A percentile compares a stretch with the other conserved stretches of the same genome.
These are phyloP conservation scores for Podospora australis DNA, from an alignment of 495 filamentous ascomycete species.

Conservation along the genomic window DNA sequence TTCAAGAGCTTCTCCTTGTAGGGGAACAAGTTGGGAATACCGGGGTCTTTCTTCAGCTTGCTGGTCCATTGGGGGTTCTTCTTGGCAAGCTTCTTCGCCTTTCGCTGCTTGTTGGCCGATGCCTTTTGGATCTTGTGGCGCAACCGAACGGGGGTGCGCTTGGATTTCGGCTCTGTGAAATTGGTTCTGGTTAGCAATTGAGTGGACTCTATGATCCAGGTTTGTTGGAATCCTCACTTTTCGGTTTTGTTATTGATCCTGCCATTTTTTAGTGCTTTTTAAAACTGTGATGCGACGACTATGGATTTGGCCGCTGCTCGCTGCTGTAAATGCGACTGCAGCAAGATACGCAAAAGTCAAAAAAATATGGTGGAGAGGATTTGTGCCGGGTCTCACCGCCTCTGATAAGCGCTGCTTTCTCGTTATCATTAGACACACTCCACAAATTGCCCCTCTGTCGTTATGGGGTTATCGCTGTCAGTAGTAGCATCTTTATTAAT, in stretches of 20 bases:
- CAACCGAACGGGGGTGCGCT: conserved; percentile 79
- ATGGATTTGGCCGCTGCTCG: conserved; percentile 3
- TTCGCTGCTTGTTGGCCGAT: conserved; percentile 81
- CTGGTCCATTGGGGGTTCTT: conserved; percentile 95
- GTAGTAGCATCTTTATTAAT: too few species aligned
- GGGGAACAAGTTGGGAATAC: conserved; percentile 94
- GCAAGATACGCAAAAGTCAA: conserved; percentile 1
- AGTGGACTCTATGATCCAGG: background rate
- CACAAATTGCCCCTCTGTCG: conserved; percentile 11
- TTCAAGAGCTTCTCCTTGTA: conserved; percentile 93
- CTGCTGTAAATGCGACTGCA: background rate
- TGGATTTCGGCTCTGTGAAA: conserved; percentile 80
- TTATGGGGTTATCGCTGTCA: background rate
- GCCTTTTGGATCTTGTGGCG: conserved; percentile 96
- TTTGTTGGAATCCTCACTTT: conserved; percentile 36
- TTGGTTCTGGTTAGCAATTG: background rate
- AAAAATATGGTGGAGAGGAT: conserved; percentile 27
- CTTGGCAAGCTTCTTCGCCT: conserved; percentile 80
- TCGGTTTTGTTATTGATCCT: conserved; percentile 46
- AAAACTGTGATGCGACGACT: background rate
- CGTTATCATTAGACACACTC: background rate
- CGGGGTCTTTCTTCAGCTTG: conserved; percentile 90
- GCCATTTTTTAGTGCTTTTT: conserved; percentile 30
- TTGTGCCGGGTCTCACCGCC: conserved; percentile 37
- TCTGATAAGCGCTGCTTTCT: conserved; percentile 25